These are phyloP conservation scores for Dactylellina parvicollis DNA, from an alignment of 2,329 filamentous ascomycete species.

Conservation along the genomic window DNA sequence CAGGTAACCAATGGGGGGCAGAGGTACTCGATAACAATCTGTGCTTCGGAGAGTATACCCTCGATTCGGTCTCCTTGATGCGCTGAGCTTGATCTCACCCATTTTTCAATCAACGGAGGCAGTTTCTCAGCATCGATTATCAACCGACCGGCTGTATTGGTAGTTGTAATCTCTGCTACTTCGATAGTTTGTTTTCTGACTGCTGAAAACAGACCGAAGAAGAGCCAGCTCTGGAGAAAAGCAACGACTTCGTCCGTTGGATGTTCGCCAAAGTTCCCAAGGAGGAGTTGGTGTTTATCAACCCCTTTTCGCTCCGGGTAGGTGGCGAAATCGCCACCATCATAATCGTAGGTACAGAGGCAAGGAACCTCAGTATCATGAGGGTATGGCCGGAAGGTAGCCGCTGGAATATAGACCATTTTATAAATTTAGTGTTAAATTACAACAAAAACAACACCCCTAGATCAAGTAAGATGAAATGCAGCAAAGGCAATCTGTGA, in stretches of 20 bases:
- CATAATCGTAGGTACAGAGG: conserved; percentile 40
- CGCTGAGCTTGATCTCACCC: conserved; percentile 23
- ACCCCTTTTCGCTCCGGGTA: conserved; percentile 49
- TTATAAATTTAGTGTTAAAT: not conserved
- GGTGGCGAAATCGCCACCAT: conserved; percentile 40
- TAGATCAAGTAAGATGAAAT: not conserved
- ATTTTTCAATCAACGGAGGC: conserved; percentile 23
- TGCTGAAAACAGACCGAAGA: conserved; percentile 38
- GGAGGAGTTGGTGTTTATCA: conserved; percentile 28
- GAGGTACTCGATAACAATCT: conserved; percentile 23
- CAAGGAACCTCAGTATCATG: conserved; percentile 40
- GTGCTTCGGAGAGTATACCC: conserved; percentile 19
- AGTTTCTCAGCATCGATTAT: conserved; percentile 31
- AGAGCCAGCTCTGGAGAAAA: conserved; percentile 51
- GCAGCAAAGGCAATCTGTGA: not conserved
- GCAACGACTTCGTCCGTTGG: conserved; percentile 23
- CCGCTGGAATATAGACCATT: conserved; percentile 29
- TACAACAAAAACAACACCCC: conserved; percentile 33
- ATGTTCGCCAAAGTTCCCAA: conserved; percentile 27
- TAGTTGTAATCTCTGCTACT: conserved; percentile 22
- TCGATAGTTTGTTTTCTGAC: conserved; percentile 17
- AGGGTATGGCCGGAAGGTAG: conserved; percentile 13
- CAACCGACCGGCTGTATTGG: conserved; percentile 1
- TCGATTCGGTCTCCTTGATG: conserved; percentile 11
- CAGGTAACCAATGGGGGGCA: conserved; percentile 27